Base-by-base conservation (phyloP, 2,329 filamentous ascomycete genomes). In the Verticillium nonalfalfae region DNA sequence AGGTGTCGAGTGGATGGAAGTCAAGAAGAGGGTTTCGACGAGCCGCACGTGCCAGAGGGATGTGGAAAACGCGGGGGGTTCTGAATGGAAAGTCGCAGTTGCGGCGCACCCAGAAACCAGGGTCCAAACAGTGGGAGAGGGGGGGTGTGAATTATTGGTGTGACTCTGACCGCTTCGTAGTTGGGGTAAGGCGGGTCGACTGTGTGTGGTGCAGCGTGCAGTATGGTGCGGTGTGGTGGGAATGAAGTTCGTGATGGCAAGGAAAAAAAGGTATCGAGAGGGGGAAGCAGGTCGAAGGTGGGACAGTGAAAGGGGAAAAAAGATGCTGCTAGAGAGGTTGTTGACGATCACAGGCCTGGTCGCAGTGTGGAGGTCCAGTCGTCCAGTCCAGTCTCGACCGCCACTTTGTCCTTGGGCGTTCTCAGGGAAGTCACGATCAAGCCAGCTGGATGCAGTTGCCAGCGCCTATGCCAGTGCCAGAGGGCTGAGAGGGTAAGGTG, bases 391-490 rank as follows among this genome's bases (percentile, higher is more conserved):
- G 45, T 50, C 45, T 50, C 45, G 40, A 50, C 40, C 45, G 45
- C n/a, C 45, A 50, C 45, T 50, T 50, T 50, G 15, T 10, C 45
- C 26, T 50, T 50, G 21, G 45, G 45, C 21, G n/a, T 50, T 18
- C 45, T 50, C 9, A 50, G 13, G 45, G 45, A 50, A 50, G 45
- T n/a, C 45, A 26, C 45, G 11, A 18, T 18, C 7, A 10, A 10
- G 45, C 26, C 26, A 26, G 26, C 26, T 50, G 40, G 15, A 18
- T 6, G 40, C n/a, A 18, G n/a, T 10, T 36, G 35, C 35, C 35
- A 36, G 35, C 13, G 35, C 13, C 62, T 61, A 59, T 61, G 35
- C 63, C 63, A 62, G 60, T 62, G 59, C 60, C 56, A 58, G 57
- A 57, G 60, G 58, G 54, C 54, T 18, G 56, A 38, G 61, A 39